Evolutionary conservation across 2,329 filamentous ascomycete genomes (phyloP).

Genomic region (Sclerotinia spermophila): DNA sequence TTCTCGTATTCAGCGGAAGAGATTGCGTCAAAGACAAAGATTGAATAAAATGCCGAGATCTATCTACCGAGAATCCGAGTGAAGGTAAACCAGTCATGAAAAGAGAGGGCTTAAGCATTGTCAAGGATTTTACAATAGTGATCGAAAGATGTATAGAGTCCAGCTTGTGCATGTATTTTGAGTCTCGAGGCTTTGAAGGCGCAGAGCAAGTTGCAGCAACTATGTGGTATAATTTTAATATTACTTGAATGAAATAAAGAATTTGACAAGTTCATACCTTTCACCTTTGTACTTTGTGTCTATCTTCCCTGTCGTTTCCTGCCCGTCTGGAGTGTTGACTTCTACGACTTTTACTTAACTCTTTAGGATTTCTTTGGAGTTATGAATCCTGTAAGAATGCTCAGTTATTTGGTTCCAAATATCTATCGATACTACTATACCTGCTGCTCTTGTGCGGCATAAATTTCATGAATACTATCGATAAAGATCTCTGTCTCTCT

Average conservation of each 20-base stretch:
- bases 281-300: no score
- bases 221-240: not conserved
- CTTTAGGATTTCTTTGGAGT: no score
- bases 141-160: not conserved
- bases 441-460: not conserved
- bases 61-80: accelerated
- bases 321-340: no score
- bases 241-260: no score
- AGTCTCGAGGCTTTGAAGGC: not conserved
- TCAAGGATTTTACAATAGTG: not conserved
- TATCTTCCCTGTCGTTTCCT: no score
- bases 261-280: no score
- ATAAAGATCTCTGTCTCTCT: not conserved
- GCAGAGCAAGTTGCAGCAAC: not conserved
- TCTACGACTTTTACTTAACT: no score
- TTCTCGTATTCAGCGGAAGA: not conserved
- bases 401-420: no score
- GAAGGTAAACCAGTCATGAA: not conserved
- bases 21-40: not conserved
- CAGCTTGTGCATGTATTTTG: not conserved
- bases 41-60: not conserved
- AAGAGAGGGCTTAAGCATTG: not conserved
- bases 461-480: not conserved
- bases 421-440: no score
- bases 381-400: no score